A percentile compares a stretch with the other conserved stretches of the same genome.
Conservation (phyloP, 2,329 filamentous ascomycete species). For the Xylariomycetidae sp. region DNA sequence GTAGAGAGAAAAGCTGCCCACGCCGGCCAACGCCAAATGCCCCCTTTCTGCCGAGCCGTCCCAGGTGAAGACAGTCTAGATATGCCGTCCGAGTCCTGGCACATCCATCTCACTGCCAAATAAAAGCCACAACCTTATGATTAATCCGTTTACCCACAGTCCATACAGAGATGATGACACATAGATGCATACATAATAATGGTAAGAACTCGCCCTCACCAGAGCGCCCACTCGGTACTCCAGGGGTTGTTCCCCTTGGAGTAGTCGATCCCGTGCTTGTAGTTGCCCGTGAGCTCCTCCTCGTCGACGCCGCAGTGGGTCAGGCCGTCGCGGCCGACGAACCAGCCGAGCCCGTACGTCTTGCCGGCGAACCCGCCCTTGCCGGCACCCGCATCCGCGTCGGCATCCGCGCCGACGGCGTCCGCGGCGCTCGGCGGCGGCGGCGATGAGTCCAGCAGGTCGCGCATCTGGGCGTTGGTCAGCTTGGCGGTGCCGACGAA, state of each 20-base stretch:
- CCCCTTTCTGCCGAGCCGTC: neutral
- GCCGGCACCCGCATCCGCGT: slow-evolving; percentile 55
- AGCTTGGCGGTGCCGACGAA: slow-evolving; percentile 68
- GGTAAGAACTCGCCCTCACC: neutral
- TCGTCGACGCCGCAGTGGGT: slow-evolving; percentile 74
- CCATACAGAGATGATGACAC: neutral
- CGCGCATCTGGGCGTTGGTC: slow-evolving; percentile 57
- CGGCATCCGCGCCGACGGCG: slow-evolving; percentile 59
- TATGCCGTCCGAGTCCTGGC: no score
- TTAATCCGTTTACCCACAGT: neutral
- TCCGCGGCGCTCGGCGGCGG: slow-evolving; percentile 73
- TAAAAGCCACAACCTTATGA: neutral
- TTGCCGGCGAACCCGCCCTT: slow-evolving; percentile 54
- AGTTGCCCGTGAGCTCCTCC: slow-evolving; percentile 63
- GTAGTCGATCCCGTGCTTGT: slow-evolving; percentile 58
- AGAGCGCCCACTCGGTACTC: slow-evolving; percentile 36
- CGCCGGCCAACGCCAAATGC: neutral
- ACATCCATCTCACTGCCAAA: neutral
- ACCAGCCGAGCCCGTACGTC: slow-evolving; percentile 75
- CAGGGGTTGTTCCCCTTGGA: slow-evolving; percentile 48
- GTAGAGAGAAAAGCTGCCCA: no score
- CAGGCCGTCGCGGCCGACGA: slow-evolving; percentile 65
- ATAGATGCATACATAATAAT: neutral
- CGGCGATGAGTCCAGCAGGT: slow-evolving; percentile 54
- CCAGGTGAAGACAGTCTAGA: no score